Percentiles rank a stretch among this genome's conserved stretches.
Conservation (phyloP, 371 early-diverging fungal genomes). For the Haplosporangium sp. region DNA sequence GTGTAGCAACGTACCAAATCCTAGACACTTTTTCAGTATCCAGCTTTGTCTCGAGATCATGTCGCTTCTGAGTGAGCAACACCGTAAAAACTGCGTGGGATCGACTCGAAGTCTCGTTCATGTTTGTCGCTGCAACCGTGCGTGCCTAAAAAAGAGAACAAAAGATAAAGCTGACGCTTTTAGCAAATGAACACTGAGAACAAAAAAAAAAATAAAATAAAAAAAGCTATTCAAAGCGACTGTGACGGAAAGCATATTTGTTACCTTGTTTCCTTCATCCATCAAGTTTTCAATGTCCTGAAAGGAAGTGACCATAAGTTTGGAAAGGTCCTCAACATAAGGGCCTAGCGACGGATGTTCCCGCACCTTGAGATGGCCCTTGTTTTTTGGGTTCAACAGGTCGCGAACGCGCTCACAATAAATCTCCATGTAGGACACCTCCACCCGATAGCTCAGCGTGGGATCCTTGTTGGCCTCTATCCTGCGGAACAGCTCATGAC, state of each 20-base stretch:
- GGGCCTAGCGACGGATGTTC: conserved; percentile 93
- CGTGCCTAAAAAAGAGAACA: conserved; percentile 62
- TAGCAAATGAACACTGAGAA: no score
- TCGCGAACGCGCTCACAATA: conserved; percentile 93
- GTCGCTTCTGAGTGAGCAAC: conserved; percentile 75
- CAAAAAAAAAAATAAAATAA: no score
- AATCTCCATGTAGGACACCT: conserved; percentile 89
- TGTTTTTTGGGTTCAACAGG: conserved; percentile 83
- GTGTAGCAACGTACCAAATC: conserved; percentile 62
- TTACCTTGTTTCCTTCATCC: conserved; percentile 90
- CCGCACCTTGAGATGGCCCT: conserved; percentile 84
- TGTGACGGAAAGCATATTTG: no score
- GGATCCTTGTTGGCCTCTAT: conserved; percentile 61
- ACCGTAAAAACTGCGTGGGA: conserved; percentile 96
- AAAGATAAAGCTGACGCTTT: neutral
- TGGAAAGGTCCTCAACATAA: conserved; percentile 92
- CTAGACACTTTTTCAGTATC: conserved; percentile 83
- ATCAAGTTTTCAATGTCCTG: conserved; percentile 82
- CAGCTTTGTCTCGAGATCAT: conserved; percentile 70
- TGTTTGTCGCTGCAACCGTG: conserved; percentile 95
- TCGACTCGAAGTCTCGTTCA: conserved; percentile 95
- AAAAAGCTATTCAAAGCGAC: neutral
- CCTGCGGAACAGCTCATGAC: conserved; percentile 81
- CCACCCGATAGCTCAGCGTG: conserved; percentile 73
- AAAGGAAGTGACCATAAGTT: conserved; percentile 82